Base-by-base conservation (phyloP, 2,329 filamentous ascomycete genomes). In the Allantophomopsis lycopodina region DNA sequence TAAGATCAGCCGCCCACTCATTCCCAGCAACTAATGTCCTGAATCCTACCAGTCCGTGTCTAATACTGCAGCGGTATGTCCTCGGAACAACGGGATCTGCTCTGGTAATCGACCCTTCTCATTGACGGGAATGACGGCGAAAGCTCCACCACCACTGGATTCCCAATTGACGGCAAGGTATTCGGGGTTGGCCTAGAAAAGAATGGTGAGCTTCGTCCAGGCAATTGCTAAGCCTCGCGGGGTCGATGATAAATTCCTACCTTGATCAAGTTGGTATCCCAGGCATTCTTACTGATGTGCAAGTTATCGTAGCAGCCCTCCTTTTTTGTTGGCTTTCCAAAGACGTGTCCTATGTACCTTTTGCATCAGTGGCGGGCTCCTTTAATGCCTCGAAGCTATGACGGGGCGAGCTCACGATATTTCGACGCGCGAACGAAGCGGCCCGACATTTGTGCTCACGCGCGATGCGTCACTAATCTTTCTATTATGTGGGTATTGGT, bases 131-230 rank as follows among this genome's bases (percentile, higher is more conserved):
- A 98, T 86, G 51, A 98, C 89, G 40, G 91, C 91, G 58, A 98
- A 96, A 52, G 91, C 89, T 57, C 91, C 91, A 55, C 91, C 91
- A 46, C 91, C 91, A 59, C 86, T 84, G 32, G 91, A 73, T 64
- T 98, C 89, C 91, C 91, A 98, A 71, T 98, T 98, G 66, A 98
- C 88, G 5, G 91, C 82, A 51, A 98, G 73, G 61, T 91, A 96
- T 62, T 94, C 80, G 37, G 91, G 88, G 62, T 98, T 98, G 60
- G 78, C 91, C 87, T 93, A 58, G 52, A 44, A n/a, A 38, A 20
- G 20, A 28, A 16, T 32, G 40, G 53, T 55, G 44, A 50, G 48
- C 49, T 44, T 38, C 36, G 16, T 33, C 32, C 30, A 32, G 18
- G 37, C 33, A 33, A 38, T 37, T 14, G 18, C 13, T 32, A 21